These are phyloP conservation scores for Kuraishia piskuri DNA, from an alignment of 805 yeast genomes.

Conservation along the genomic window DNA sequence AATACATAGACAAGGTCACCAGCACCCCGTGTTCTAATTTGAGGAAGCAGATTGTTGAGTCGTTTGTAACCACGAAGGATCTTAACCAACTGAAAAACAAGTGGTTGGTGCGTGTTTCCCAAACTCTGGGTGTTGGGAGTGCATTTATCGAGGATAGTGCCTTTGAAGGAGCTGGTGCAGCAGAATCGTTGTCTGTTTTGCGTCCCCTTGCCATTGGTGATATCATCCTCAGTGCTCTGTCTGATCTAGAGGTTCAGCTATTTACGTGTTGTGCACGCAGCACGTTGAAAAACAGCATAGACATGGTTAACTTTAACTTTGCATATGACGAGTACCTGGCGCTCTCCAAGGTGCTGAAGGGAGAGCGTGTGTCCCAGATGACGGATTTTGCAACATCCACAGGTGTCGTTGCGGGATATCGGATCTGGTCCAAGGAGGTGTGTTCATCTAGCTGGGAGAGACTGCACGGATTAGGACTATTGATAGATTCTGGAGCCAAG, in stretches of 20 bases:
- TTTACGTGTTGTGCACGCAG: constrained; percentile 72
- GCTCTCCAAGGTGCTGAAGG: constrained; percentile 37
- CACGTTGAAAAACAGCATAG: constrained; percentile 45
- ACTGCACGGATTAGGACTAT: constrained; percentile 44
- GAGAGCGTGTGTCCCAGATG: constrained; percentile 20
- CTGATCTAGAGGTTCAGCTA: constrained; percentile 65
- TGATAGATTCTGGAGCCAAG: constrained; percentile 19
- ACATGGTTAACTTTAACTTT: constrained; percentile 64
- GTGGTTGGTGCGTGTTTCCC: constrained; percentile 31
- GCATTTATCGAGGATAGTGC: constrained; percentile 16
- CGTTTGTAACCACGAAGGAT: constrained; percentile 54
- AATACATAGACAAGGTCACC: constrained; percentile 20
- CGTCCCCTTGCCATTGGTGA: constrained; percentile 15
- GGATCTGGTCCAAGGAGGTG: constrained; percentile 53
- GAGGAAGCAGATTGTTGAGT: constrained; percentile 28
- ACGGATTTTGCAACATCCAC: constrained; percentile 20
- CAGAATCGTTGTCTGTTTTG: constrained; percentile 13
- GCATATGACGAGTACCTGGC: constrained; percentile 68
- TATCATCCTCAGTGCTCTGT: constrained; percentile 29
- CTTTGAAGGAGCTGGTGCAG: background rate
- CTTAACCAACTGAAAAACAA: constrained; percentile 39
- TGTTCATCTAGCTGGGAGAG: constrained; percentile 71
- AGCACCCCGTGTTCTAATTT: constrained; percentile 22
- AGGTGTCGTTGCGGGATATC: constrained; percentile 31
- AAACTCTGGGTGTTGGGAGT: constrained; percentile 15